Evolutionary conservation across 2,329 filamentous ascomycete genomes (phyloP), one percentile per base, ranked within the genome.

Genomic region (Rosellinia necatrix): DNA sequence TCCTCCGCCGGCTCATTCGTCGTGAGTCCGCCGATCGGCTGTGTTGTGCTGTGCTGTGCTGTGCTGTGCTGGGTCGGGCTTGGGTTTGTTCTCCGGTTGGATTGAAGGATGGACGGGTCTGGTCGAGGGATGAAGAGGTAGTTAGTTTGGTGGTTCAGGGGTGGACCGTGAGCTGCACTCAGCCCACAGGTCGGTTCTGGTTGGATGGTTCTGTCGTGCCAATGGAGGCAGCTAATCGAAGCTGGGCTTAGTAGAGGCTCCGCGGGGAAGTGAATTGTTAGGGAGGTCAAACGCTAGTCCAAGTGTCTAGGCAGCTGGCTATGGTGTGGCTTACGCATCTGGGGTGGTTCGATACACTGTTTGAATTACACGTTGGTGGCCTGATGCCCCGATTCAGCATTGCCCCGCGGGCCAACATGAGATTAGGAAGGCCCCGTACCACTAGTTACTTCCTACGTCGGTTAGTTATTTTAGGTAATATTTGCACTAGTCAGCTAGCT

Each of bases 291-390:
- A n/a, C n/a, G n/a, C n/a, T n/a, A n/a, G n/a, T n/a, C n/a, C n/a
- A n/a, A n/a, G n/a, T n/a, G n/a, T n/a, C n/a, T n/a, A n/a, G n/a
- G n/a, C n/a, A n/a, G n/a, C n/a, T n/a, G n/a, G n/a, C n/a, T n/a
- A n/a, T n/a, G n/a, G 8, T 53, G 54, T 57, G 54, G 54, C 54
- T 57, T 57, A 49, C 54, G 54, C 54, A 58, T 38, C 27, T 34
- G 15, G 10, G 37, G 44, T 61, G 58, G 58, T 60, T 54, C 58
- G 58, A 60, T 60, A 34, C 47, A 32, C 54, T 42, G 35, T 25
- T 30, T 29, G 21, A 38, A 57, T 58, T 51, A 48, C 51, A 25
- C 37, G 56, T 49, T 54, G 22, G 25, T 54, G 56, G 49, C 19
- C 56, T 53, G 51, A 58, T 49, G 19, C 27, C n/a, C 30, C 6